These are phyloP conservation scores for Clavispora carvajalis DNA, from an alignment of 805 yeast species.

Conservation along the genomic window DNA sequence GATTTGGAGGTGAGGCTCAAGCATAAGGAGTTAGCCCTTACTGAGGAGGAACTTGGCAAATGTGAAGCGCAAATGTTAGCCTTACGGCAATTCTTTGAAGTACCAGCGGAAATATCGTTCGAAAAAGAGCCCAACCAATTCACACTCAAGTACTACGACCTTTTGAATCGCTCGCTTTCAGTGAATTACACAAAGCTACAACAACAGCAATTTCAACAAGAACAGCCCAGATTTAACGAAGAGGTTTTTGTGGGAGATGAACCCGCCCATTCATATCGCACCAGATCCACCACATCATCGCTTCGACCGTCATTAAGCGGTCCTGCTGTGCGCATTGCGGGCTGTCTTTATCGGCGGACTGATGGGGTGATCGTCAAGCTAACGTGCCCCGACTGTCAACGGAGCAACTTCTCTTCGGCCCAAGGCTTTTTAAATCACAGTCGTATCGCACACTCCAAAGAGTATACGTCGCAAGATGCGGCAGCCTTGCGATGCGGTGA, in stretches of 20 bases:
- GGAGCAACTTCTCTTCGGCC: constrained; percentile 70
- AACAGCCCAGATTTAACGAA: constrained; percentile 10
- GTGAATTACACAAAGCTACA: constrained; percentile 27
- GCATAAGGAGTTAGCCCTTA: constrained; percentile 48
- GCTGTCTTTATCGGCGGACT: constrained; percentile 58
- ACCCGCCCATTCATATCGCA: constrained; percentile 33
- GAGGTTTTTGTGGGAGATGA: constrained; percentile 7
- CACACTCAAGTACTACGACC: constrained; percentile 37
- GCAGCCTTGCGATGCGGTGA: constrained; percentile 69
- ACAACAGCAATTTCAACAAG: constrained; percentile 11
- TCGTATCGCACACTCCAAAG: constrained; percentile 67
- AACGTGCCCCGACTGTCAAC: constrained; percentile 61
- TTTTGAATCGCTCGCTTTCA: constrained; percentile 30
- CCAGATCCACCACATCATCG: constrained; percentile 48
- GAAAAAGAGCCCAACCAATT: constrained; percentile 42
- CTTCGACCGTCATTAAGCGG: constrained; percentile 42
- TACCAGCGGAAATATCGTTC: constrained; percentile 35
- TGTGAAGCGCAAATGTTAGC: constrained; percentile 55
- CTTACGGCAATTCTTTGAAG: constrained; percentile 41
- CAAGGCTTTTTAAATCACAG: constrained; percentile 80
- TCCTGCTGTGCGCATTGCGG: constrained; percentile 20
- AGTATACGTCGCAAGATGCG: constrained; percentile 65
- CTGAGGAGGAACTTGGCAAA: constrained; percentile 50
- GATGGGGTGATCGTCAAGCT: constrained; percentile 69
- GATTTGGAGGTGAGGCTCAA: constrained; percentile 58